Percentiles rank a stretch among this genome's conserved stretches.
Conservation (phyloP, 2,329 filamentous ascomycete genomes). For the Fusarium nelsonii region DNA sequence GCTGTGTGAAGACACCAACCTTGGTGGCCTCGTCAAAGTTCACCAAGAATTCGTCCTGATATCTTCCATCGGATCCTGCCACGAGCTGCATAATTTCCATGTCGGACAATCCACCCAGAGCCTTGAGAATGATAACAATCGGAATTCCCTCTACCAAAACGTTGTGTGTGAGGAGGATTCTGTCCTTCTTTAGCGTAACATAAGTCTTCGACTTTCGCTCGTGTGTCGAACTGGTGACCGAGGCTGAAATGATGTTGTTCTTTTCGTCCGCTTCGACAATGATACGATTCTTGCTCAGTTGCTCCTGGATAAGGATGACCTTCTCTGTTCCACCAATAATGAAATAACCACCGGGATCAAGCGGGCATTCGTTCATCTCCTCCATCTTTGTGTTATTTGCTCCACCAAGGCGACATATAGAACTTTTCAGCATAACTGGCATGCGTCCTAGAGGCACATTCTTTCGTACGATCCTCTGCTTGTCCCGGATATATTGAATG, state of each 20-base stretch:
- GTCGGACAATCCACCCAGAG: constrained; percentile 92
- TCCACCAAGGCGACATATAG: constrained; percentile 86
- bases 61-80: constrained; percentile 85
- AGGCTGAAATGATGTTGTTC: constrained; percentile 93
- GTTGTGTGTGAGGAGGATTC: constrained; percentile 91
- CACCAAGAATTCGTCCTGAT: constrained; percentile 94
- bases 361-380: constrained; percentile 90
- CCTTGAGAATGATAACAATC: constrained; percentile 92
- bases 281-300: constrained; percentile 98
- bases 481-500: constrained; percentile 88
- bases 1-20: constrained; percentile 88
- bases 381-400: constrained; percentile 92
- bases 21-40: constrained; percentile 95
- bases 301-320: constrained; percentile 97
- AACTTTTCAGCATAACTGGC: constrained; percentile 97
- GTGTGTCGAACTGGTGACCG: constrained; percentile 96
- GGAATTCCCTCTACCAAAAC: constrained; percentile 94
- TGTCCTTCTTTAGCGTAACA: constrained; percentile 92
- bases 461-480: constrained; percentile 78
- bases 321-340: constrained; percentile 98
- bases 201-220: constrained; percentile 99
- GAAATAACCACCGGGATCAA: constrained; percentile 98
- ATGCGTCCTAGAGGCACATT: constrained; percentile 88
- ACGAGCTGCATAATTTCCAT: constrained; percentile 95
- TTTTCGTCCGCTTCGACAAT: constrained; percentile 95